phyloP scores from a whole-genome alignment of 768 basidiomycete genomes.

The Sporobolomyces phaffii region DNA sequence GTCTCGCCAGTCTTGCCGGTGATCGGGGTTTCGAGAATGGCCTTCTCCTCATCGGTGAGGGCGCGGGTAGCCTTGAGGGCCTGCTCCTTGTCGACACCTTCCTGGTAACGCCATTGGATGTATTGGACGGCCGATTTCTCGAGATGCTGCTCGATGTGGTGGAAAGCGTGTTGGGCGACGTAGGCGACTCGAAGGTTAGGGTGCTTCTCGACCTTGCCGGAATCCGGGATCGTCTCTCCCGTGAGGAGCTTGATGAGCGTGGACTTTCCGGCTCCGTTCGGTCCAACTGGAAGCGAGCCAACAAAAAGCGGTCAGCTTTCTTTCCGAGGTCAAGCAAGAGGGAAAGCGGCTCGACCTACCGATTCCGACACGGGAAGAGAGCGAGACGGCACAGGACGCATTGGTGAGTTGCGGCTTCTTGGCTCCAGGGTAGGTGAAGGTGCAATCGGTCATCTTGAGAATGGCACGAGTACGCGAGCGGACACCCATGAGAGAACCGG shows the following conservation, averaged over 20 bases:
- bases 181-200: constrained; percentile 89
- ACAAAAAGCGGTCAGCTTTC: neutral
- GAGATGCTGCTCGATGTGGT: constrained; percentile 84
- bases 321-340: too few relatives aligned
- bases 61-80: constrained; percentile 84
- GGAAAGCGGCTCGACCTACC: constrained; percentile 41
- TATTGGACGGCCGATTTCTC: constrained; percentile 95
- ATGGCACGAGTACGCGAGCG: constrained; percentile 93
- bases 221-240: constrained; percentile 84
- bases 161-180: constrained; percentile 95
- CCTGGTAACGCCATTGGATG: constrained; percentile 98
- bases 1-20: constrained; percentile 83
- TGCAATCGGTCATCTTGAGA: constrained; percentile 82
- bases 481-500: constrained; percentile 94
- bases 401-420: constrained; percentile 70
- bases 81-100: constrained; percentile 92
- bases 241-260: constrained; percentile 91
- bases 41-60: constrained; percentile 80
- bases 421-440: constrained; percentile 87
- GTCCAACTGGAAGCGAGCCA: constrained; percentile 57
- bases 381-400: constrained; percentile 85
- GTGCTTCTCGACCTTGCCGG: constrained; percentile 88
- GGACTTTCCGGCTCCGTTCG: constrained; percentile 93
- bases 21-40: constrained; percentile 73
- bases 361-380: constrained; percentile 95